phyloP scores from a whole-genome alignment of 2,329 filamentous ascomycete species.

The Grosmannia clavigera region DNA sequence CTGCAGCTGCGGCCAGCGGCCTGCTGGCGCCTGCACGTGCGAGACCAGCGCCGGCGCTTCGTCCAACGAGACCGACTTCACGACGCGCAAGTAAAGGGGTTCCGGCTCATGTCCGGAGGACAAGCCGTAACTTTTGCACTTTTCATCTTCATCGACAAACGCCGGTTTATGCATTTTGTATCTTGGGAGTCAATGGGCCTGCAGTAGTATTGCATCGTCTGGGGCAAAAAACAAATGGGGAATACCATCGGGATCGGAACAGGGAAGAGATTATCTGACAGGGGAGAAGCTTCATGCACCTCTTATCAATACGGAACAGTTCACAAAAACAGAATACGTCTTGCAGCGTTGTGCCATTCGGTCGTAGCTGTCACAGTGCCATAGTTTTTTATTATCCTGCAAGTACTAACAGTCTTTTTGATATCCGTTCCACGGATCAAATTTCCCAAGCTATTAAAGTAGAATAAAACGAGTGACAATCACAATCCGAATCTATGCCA shows the following conservation, averaged over 20 bases:
- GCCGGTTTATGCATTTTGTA: neutral
- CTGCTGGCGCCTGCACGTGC: conserved; percentile 72
- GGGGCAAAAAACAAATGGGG: neutral
- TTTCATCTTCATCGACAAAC: neutral
- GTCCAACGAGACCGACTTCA: conserved; percentile 71
- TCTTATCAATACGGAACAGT: neutral
- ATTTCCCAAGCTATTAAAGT: neutral
- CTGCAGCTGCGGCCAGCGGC: conserved; percentile 74
- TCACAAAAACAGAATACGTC: neutral
- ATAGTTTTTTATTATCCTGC: neutral
- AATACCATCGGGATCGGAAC: neutral
- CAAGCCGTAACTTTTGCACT: too few relatives aligned
- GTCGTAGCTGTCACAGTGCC: too few relatives aligned
- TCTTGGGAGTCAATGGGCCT: neutral
- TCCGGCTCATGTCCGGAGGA: too few relatives aligned
- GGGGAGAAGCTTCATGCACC: neutral
- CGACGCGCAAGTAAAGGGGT: conserved; percentile 43
- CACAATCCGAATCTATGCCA: neutral
- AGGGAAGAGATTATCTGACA: neutral
- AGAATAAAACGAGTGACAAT: neutral
- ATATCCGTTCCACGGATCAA: neutral
- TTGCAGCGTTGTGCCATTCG: too few relatives aligned
- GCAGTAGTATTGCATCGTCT: neutral
- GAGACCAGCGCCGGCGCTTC: conserved; percentile 57
- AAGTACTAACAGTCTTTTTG: neutral